Evolutionary conservation across 805 yeast species (phyloP).

Genomic region (Tetrapisispora taiwanensis): DNA sequence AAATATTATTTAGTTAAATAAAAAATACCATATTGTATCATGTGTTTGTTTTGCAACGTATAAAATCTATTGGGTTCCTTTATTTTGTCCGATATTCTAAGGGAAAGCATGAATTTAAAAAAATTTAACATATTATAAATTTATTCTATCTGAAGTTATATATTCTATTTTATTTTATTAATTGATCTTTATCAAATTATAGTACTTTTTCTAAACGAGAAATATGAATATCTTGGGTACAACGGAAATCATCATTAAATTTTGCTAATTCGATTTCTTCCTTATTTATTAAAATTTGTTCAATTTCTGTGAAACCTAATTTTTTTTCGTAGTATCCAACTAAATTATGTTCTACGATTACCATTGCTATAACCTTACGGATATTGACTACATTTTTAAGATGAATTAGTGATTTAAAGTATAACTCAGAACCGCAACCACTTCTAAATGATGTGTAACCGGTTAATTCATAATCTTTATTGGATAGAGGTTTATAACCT

Average conservation of each 20-base stretch:
- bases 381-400: constrained; percentile 6
- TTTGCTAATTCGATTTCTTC: constrained; percentile 14
- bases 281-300: constrained; percentile 19
- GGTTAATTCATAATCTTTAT: constrained; percentile 35
- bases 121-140: too few relatives aligned
- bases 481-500: constrained; percentile 26
- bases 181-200: not conserved
- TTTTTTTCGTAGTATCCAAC: constrained; percentile 34
- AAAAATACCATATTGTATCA: too few relatives aligned
- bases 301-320: constrained; percentile 31
- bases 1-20: too few relatives aligned
- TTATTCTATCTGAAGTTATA: too few relatives aligned
- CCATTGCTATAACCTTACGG: constrained; percentile 29
- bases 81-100: too few relatives aligned
- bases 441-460: constrained; percentile 39
- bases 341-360: constrained; percentile 41
- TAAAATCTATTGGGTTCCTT: too few relatives aligned
- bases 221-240: constrained; percentile 34
- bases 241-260: constrained; percentile 33
- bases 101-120: too few relatives aligned
- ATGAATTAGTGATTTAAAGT: constrained; percentile 9
- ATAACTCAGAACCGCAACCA: constrained; percentile 10
- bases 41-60: too few relatives aligned
- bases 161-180: too few relatives aligned
- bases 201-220: constrained; percentile 15